Conservation (phyloP, 2,329 filamentous ascomycete species). For the Lasiodiplodia sp. region DNA sequence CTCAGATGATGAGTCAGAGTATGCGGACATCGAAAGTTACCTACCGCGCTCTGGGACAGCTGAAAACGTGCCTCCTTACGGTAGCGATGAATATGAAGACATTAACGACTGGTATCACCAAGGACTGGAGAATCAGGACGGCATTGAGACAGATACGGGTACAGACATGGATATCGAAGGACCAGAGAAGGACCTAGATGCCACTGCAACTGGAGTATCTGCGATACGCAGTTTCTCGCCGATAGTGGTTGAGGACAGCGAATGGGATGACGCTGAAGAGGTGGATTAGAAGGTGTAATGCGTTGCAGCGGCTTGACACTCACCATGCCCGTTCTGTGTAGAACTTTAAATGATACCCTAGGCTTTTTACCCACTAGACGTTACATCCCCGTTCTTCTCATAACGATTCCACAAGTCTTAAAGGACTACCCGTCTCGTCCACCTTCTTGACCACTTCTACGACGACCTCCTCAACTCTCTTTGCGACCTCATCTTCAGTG, state of each 20-base stretch:
- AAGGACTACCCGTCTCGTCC: conserved; percentile 33
- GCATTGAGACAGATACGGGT: background rate
- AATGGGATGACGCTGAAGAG: conserved; percentile 58
- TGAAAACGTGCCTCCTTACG: background rate
- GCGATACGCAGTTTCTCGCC: background rate
- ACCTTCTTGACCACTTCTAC: conserved; percentile 38
- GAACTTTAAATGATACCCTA: conserved; percentile 7
- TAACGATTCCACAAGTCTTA: conserved; percentile 43
- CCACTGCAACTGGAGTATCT: background rate
- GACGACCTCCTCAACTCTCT: conserved; percentile 40
- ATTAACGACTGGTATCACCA: conserved; percentile 13
- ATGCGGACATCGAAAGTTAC: background rate
- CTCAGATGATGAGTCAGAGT: conserved; percentile 7
- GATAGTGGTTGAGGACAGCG: conserved; percentile 63
- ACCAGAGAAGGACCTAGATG: background rate
- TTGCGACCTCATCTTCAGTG: conserved; percentile 59
- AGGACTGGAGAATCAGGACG: background rate
- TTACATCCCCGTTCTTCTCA: conserved; percentile 24
- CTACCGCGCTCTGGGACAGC: background rate
- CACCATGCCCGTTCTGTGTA: background rate
- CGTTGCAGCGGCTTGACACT: background rate
- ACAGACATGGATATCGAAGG: background rate
- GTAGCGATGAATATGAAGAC: conserved; percentile 5
- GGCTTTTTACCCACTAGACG: background rate
- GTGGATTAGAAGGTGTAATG: conserved; percentile 38